Evolutionary conservation across 2,329 filamentous ascomycete genomes (phyloP).

Genomic region (Teratosphaeria viscida): DNA sequence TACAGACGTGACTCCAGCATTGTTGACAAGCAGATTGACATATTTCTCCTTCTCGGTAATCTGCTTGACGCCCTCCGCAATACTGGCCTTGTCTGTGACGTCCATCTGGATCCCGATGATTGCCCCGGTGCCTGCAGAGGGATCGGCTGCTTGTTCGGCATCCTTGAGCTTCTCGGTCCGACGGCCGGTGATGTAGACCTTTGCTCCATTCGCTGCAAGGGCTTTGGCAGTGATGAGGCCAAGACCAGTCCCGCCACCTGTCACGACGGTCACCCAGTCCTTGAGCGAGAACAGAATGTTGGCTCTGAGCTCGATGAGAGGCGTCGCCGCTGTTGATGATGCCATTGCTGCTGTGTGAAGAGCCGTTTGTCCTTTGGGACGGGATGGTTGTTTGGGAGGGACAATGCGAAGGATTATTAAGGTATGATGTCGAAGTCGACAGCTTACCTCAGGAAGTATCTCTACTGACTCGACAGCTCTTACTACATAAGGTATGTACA

Average conservation of each 20-base stretch:
- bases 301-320: conserved; percentile 14
- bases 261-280: conserved; percentile 33
- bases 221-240: conserved; percentile 39
- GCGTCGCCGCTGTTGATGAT: background rate
- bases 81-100: conserved; percentile 23
- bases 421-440: background rate
- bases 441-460: background rate
- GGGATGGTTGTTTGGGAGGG: background rate
- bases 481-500: background rate
- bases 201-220: conserved; percentile 38
- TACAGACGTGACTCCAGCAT: conserved; percentile 19
- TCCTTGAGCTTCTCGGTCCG: conserved; percentile 35
- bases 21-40: conserved; percentile 25
- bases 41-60: conserved; percentile 21
- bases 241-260: conserved; percentile 36
- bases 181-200: conserved; percentile 39
- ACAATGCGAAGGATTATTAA: background rate
- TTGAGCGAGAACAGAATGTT: conserved; percentile 29
- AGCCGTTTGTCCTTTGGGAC: background rate
- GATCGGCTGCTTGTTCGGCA: conserved; percentile 33
- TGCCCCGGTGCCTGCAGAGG: conserved; percentile 52
- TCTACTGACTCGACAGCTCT: background rate
- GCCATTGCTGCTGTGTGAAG: background rate
- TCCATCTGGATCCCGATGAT: conserved; percentile 23
- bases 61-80: conserved; percentile 14